These are phyloP conservation scores for Apiotrichum gracile DNA, from an alignment of 1,284 basidiomycete species.

Conservation along the genomic window DNA sequence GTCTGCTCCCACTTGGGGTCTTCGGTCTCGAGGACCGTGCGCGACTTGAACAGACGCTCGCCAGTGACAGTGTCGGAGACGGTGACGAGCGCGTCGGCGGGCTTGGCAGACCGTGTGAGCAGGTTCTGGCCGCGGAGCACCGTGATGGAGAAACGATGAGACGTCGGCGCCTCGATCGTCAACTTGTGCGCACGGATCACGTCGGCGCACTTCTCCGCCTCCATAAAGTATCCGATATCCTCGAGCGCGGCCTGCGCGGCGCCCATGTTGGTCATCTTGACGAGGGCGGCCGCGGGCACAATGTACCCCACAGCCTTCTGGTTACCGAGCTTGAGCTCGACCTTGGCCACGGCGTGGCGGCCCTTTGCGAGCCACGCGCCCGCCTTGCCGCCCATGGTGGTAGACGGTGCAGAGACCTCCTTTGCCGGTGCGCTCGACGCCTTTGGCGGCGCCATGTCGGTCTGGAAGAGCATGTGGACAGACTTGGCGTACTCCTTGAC, in stretches of 20 bases:
- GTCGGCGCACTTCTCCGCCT: constrained; percentile 39
- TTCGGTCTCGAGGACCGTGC: constrained; percentile 39
- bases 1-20: constrained; percentile 45
- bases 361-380: constrained; percentile 45
- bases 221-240: constrained; percentile 36
- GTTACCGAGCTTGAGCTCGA: constrained; percentile 33
- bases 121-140: constrained; percentile 40
- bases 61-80: constrained; percentile 32
- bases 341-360: constrained; percentile 39
- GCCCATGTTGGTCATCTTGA: constrained; percentile 45
- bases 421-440: neutral
- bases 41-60: constrained; percentile 40
- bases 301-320: constrained; percentile 3
- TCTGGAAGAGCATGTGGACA: constrained; percentile 36
- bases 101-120: constrained; percentile 27
- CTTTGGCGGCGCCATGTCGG: constrained; percentile 30
- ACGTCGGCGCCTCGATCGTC: neutral
- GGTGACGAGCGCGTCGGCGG: constrained; percentile 41
- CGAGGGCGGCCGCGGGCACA: constrained; percentile 24
- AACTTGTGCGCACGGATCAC: constrained; percentile 32
- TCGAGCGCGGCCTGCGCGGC: constrained; percentile 37
- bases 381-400: constrained; percentile 36
- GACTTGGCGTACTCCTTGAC: constrained; percentile 42
- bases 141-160: constrained; percentile 36
- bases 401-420: neutral